Evolutionary conservation across 164 flowering plant species (phyloP), one percentile per base, ranked within the genome.

Genomic region (Stephania cephalantha): DNA sequence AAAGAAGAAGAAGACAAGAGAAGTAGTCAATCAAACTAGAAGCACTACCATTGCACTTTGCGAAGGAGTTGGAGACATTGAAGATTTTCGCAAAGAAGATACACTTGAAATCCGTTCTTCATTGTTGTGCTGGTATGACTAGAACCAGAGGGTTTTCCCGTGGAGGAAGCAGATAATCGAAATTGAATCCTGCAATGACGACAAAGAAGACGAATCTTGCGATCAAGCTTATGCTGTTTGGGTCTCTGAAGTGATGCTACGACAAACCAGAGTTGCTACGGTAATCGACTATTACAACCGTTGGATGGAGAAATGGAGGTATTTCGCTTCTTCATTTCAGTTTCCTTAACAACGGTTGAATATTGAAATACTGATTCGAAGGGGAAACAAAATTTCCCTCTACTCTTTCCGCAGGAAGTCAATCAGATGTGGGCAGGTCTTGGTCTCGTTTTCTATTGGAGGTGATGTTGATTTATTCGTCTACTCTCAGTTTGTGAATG

Each of bases 341-440:
- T 48, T 48, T 48, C 53, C 53, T 5, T 5, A 1, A 5, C 53
- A 48, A 48, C 12, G 1, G 10, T 48, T 48, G 53, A 11, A 48
- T 48, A 7, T 7, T 11, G 12, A 1, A 48, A 48, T 7, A 7
- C 53, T 7, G 53, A 11, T 48, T 48, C 3, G 12, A 11, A 48
- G 12, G 12, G 53, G 53, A 67, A 67, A 67, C n/a, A 22, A 67
- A 67, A 0, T 6, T 20, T 67, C 11, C 8, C 5, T 67, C 4
- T 67, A 31, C 10, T 67, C n/a, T 6, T 9, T 71, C 30, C 35
- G 84, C 85, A 95, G 98, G 99, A 95, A 83, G 98, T 95, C 65
- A 95, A 95, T 82, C 93, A 93, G 79, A 86, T 95, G 94, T 95
- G 99, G 99, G 99, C 98, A 25, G 99, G 99, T 18, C 83, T 95